Evolutionary conservation across 2,329 filamentous ascomycete genomes (phyloP).

Genomic region (Amphichorda felina): DNA sequence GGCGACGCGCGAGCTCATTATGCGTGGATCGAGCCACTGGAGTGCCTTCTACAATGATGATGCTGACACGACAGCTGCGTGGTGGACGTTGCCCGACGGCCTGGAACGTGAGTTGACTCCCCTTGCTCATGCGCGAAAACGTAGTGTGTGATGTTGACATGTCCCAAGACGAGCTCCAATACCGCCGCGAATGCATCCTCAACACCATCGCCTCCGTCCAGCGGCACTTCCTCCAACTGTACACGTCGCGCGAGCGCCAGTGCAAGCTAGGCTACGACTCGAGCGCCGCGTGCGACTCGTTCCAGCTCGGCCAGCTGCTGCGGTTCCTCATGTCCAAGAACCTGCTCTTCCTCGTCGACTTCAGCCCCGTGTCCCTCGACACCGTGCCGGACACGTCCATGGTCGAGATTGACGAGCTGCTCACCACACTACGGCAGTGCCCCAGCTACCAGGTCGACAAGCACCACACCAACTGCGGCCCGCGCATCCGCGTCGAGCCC

Average conservation of each 20-base stretch:
- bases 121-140: not conserved
- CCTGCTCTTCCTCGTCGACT: constrained; percentile 48
- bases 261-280: constrained; percentile 67
- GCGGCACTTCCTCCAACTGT: constrained; percentile 53
- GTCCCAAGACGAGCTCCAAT: constrained; percentile 49
- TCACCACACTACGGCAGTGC: constrained; percentile 51
- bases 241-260: constrained; percentile 54
- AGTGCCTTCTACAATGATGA: constrained; percentile 23
- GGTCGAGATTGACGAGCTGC: constrained; percentile 48
- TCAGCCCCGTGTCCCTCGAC: constrained; percentile 34
- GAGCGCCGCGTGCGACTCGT: constrained; percentile 61
- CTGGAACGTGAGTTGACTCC: constrained; percentile 44
- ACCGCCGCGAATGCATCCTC: constrained; percentile 53
- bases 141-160: constrained; percentile 4
- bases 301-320: constrained; percentile 67
- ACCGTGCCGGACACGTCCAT: constrained; percentile 34
- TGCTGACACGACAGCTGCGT: constrained; percentile 30
- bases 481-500: constrained; percentile 52
- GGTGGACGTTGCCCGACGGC: constrained; percentile 62
- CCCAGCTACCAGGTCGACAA: constrained; percentile 65
- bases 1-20: constrained; percentile 53
- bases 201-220: constrained; percentile 61
- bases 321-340: constrained; percentile 54
- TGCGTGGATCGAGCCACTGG: constrained; percentile 53
- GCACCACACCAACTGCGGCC: constrained; percentile 62